Conservation (phyloP, 306 rosid genomes). For the Quercus ilex region DNA sequence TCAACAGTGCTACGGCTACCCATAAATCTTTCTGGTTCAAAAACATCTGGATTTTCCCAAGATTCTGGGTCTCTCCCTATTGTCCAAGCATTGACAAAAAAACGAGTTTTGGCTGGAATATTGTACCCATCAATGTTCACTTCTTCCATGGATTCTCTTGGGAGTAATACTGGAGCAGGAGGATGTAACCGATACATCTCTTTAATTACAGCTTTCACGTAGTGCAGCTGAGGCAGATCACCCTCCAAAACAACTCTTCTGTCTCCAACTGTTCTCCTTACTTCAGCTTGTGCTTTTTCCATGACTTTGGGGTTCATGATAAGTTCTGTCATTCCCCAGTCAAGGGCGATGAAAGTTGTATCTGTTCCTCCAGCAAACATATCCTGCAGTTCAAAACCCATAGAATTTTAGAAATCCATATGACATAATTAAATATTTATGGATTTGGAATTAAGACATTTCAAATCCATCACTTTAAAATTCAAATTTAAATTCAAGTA, state of each 20-base stretch:
- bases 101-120: slow-evolving; percentile 61
- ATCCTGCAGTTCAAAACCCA: slow-evolving; percentile 30
- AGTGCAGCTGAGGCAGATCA: slow-evolving; percentile 52
- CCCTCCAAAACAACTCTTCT: slow-evolving; percentile 43
- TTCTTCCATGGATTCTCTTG: slow-evolving; percentile 73
- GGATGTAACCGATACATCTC: slow-evolving; percentile 62
- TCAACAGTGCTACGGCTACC: slow-evolving; percentile 48
- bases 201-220: slow-evolving; percentile 52
- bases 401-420: neutral
- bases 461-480: no score
- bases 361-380: slow-evolving; percentile 87
- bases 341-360: slow-evolving; percentile 61
- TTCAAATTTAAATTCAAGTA: no score
- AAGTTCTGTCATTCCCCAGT: slow-evolving; percentile 74
- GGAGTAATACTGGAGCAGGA: slow-evolving; percentile 57
- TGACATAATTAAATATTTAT: no score
- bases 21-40: slow-evolving; percentile 62
- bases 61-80: slow-evolving; percentile 56
- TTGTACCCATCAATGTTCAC: slow-evolving; percentile 47
- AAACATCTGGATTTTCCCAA: slow-evolving; percentile 55
- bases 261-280: slow-evolving; percentile 39
- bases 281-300: slow-evolving; percentile 63
- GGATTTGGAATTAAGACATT: no score
- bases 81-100: slow-evolving; percentile 68
- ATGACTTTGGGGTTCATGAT: slow-evolving; percentile 46